Evolutionary conservation across 1,284 basidiomycete genomes (phyloP).

Genomic region (Malassezia equina): DNA sequence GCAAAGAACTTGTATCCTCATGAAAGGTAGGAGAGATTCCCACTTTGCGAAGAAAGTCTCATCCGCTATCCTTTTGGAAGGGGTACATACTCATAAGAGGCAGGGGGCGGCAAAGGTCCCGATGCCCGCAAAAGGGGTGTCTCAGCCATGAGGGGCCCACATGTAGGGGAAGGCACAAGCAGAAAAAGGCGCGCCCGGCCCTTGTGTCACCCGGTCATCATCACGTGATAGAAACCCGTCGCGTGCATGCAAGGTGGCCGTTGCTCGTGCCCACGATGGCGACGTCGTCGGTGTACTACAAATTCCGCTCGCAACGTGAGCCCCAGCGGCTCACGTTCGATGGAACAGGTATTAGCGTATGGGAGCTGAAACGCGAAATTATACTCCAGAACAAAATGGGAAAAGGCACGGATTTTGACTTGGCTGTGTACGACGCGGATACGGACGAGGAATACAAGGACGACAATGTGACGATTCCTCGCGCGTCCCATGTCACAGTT

Average conservation of each 20-base stretch:
- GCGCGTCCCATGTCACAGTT: constrained; percentile 85
- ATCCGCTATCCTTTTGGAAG: constrained; percentile 42
- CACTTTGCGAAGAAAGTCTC: constrained; percentile 52
- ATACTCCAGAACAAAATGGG: constrained; percentile 88
- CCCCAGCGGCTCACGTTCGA: constrained; percentile 94
- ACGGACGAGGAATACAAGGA: constrained; percentile 66
- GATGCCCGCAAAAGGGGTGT: constrained; percentile 49
- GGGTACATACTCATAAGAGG: constrained; percentile 49
- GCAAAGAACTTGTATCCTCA: constrained; percentile 51
- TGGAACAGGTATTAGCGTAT: constrained; percentile 94
- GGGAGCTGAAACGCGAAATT: constrained; percentile 97
- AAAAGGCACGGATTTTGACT: constrained; percentile 94
- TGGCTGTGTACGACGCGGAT: constrained; percentile 59
- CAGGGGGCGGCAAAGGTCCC: constrained; percentile 50
- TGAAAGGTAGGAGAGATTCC: constrained; percentile 57
- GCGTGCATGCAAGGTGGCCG: background rate
- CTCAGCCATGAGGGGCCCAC: background rate
- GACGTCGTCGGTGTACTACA: constrained; percentile 72
- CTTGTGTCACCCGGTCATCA: background rate
- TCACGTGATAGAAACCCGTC: constrained; percentile 8
- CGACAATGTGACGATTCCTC: constrained; percentile 79
- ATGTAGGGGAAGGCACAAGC: background rate
- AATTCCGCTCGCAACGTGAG: constrained; percentile 87
- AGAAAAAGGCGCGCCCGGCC: background rate
- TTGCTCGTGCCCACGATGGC: constrained; percentile 27